Percentiles rank a stretch among this genome's conserved stretches.
Evolutionary conservation across 805 yeast genomes (phyloP).

Genomic region (Wickerhamomyces alni): DNA sequence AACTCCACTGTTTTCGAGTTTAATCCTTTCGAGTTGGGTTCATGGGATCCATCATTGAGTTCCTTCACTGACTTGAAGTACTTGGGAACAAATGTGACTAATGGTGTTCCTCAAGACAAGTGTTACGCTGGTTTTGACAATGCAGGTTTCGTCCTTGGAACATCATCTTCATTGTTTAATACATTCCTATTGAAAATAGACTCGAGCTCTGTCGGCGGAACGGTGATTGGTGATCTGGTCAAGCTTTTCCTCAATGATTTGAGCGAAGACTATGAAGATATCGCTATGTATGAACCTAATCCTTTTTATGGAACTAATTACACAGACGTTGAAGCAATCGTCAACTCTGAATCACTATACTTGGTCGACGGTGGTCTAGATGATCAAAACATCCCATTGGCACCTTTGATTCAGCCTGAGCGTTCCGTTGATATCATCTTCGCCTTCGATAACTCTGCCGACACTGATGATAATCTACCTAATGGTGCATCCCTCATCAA

Average conservation of each 20-base stretch:
- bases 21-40: constrained; percentile 71
- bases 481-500: constrained; percentile 53
- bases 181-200: constrained; percentile 54
- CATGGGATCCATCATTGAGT: constrained; percentile 76
- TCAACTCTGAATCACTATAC: constrained; percentile 37
- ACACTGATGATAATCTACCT: constrained; percentile 57
- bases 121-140: constrained; percentile 75
- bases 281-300: constrained; percentile 64
- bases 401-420: constrained; percentile 53
- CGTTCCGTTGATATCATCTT: constrained; percentile 56
- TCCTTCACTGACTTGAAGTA: constrained; percentile 63
- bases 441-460: constrained; percentile 67
- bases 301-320: constrained; percentile 49
- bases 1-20: constrained; percentile 68
- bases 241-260: constrained; percentile 35
- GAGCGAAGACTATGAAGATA: constrained; percentile 50
- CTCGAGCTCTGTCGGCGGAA: constrained; percentile 40
- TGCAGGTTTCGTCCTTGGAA: constrained; percentile 75
- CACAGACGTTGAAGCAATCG: constrained; percentile 32
- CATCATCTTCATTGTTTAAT: constrained; percentile 78
- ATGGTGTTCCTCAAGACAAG: constrained; percentile 47
- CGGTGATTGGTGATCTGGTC: constrained; percentile 22
- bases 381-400: constrained; percentile 51
- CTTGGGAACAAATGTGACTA: constrained; percentile 57
- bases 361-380: constrained; percentile 74